A percentile compares a stretch with the other conserved stretches of the same genome.
phyloP scores from a whole-genome alignment of 495 filamentous ascomycete species.

The Podospora appendiculata region DNA sequence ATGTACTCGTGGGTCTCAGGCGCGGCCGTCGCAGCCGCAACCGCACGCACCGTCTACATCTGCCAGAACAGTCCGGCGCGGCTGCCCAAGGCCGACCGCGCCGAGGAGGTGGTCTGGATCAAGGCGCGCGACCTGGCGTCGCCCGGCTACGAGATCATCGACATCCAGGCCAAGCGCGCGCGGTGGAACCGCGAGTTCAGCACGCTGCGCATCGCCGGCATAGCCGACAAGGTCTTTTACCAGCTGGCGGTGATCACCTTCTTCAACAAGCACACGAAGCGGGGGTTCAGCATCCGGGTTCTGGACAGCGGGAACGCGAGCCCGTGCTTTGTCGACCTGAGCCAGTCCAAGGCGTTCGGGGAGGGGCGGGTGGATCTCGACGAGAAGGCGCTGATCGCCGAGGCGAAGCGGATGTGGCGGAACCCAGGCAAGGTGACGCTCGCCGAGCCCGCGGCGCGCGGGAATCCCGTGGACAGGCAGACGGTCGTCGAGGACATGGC shows the following conservation, averaged over 20 bases:
- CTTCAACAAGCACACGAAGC: constrained; percentile 11
- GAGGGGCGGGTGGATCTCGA: background rate
- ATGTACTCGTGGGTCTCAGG: constrained; percentile 5
- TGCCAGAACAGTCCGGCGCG: constrained; percentile 1
- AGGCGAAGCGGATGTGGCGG: constrained; percentile 11
- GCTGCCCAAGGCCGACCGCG: background rate
- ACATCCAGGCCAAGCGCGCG: constrained; percentile 3
- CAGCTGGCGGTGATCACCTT: constrained; percentile 16
- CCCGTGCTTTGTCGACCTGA: constrained; percentile 11
- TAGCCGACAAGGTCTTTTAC: constrained; percentile 3
- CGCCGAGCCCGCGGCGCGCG: background rate
- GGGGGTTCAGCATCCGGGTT: constrained; percentile 13
- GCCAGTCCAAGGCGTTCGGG: background rate
- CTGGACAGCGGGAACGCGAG: constrained; percentile 5
- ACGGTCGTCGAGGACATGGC: constrained; percentile 5
- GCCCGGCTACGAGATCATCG: constrained; percentile 17
- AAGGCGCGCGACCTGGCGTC: constrained; percentile 12
- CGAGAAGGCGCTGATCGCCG: constrained; percentile 1
- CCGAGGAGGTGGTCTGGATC: constrained; percentile 14
- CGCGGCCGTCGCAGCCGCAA: constrained; percentile 2
- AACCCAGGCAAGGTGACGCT: constrained; percentile 10
- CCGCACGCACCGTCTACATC: constrained; percentile 8
- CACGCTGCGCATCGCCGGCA: constrained; percentile 5
- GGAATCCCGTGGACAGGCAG: background rate
- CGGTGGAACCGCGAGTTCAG: constrained; percentile 16